phyloP scores from a whole-genome alignment of 345 rosid species.

The Arabis hirsuta region DNA sequence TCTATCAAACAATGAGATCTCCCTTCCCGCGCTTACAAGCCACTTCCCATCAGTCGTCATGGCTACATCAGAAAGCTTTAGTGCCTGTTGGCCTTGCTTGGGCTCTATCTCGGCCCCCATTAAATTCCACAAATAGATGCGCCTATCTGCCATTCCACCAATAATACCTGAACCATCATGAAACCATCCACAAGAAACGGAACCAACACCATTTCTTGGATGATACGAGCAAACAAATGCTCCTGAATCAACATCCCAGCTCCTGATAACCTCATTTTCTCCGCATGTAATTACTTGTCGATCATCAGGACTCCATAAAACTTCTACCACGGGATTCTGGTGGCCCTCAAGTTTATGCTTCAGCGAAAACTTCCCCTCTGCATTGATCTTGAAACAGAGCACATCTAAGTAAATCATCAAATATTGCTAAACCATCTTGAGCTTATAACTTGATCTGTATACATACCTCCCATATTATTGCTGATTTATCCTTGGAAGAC shows the following conservation, averaged over 20 bases:
- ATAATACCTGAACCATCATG: conserved; percentile 58
- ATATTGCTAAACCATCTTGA: conserved; percentile 25
- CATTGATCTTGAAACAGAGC: conserved; percentile 45
- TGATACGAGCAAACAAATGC: conserved; percentile 50
- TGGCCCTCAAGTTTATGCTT: conserved; percentile 57
- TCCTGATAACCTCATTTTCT: conserved; percentile 52
- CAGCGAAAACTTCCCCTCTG: conserved; percentile 38
- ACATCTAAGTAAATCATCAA: not conserved
- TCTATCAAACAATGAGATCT: conserved; percentile 52
- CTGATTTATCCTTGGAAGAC: conserved; percentile 58
- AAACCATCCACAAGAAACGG: conserved; percentile 71
- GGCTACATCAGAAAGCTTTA: conserved; percentile 56
- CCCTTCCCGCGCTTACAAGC: conserved; percentile 49
- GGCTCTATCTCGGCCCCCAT: conserved; percentile 55
- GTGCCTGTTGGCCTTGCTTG: conserved; percentile 51
- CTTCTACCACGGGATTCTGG: conserved; percentile 51
- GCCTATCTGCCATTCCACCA: conserved; percentile 53
- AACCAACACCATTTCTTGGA: conserved; percentile 45
- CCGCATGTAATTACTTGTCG: conserved; percentile 65
- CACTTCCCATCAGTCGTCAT: conserved; percentile 62
- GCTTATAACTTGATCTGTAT: not conserved
- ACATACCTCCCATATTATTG: conserved; percentile 68
- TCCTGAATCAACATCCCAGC: conserved; percentile 64
- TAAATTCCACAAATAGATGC: conserved; percentile 61
- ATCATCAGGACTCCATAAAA: conserved; percentile 67